Conservation (phyloP, 768 basidiomycete species). For the Boletus pseudo-olivaceus region DNA sequence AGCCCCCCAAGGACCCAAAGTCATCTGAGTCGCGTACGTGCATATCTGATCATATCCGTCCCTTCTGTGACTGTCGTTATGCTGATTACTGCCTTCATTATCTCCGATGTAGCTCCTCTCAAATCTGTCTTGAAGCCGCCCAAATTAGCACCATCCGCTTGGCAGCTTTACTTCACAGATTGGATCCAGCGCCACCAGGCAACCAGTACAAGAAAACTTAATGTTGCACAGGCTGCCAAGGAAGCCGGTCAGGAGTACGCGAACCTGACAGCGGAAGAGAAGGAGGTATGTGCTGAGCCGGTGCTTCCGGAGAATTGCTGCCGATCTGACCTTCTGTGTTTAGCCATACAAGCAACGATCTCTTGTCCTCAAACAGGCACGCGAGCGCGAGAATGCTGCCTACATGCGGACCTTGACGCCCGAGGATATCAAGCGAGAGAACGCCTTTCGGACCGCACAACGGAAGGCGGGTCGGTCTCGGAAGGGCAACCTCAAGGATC, state of each 20-base stretch:
- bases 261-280: conserved; percentile 70
- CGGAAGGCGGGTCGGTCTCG: conserved; percentile 90
- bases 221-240: conserved; percentile 93
- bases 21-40: conserved; percentile 47
- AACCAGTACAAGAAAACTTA: conserved; percentile 77
- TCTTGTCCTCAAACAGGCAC: conserved; percentile 77
- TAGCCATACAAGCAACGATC: conserved; percentile 87
- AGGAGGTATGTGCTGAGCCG: conserved; percentile 57
- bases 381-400: conserved; percentile 75
- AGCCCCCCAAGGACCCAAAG: conserved; percentile 37
- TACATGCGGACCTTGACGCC: conserved; percentile 90
- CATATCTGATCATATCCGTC: conserved; percentile 28
- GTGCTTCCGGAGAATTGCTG: conserved; percentile 22
- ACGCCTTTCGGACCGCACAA: conserved; percentile 85
- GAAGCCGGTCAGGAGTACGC: conserved; percentile 92
- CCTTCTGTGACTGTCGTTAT: conserved; percentile 28
- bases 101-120: conserved; percentile 48
- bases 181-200: conserved; percentile 88
- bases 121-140: conserved; percentile 84
- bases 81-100: conserved; percentile 24
- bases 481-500: conserved; percentile 94
- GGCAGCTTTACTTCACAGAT: conserved; percentile 96
- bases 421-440: conserved; percentile 93
- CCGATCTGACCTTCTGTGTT: conserved; percentile 20
- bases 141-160: conserved; percentile 89